Evolutionary conservation across 2,329 filamentous ascomycete genomes (phyloP).

Genomic region (Lomentospora prolificans): DNA sequence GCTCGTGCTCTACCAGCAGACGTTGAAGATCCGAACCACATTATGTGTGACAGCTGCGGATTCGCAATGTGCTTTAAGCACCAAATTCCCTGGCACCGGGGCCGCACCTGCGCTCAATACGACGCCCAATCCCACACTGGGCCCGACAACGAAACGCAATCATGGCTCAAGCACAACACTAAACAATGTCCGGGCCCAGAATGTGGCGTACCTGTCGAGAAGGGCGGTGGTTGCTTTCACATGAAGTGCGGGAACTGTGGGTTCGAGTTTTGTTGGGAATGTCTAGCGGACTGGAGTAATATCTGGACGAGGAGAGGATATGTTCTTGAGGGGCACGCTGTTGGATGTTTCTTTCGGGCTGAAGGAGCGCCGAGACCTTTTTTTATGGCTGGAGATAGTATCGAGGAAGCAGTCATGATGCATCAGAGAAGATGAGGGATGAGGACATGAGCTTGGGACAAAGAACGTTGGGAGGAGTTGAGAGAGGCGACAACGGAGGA

Average conservation of each 20-base stretch:
- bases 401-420: slow-evolving; percentile 8
- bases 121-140: slow-evolving; percentile 2
- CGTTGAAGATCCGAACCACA: slow-evolving; percentile 3
- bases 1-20: neutral
- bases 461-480: neutral
- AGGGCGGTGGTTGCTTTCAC: slow-evolving; percentile 26
- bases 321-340: slow-evolving; percentile 10
- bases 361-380: slow-evolving; percentile 9
- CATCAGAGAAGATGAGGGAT: neutral
- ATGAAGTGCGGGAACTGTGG: slow-evolving; percentile 28
- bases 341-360: slow-evolving; percentile 13
- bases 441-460: neutral
- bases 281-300: slow-evolving; percentile 16
- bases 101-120: slow-evolving; percentile 15
- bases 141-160: slow-evolving; percentile 10
- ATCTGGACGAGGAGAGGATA: slow-evolving; percentile 12
- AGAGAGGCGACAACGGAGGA: neutral
- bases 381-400: slow-evolving; percentile 10
- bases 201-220: slow-evolving; percentile 16
- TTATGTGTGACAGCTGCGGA: slow-evolving; percentile 16
- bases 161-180: slow-evolving; percentile 15
- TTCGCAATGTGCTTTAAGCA: slow-evolving; percentile 19
- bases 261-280: slow-evolving; percentile 26
- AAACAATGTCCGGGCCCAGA: slow-evolving; percentile 16
- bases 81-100: slow-evolving; percentile 17